These are phyloP conservation scores for Raffaelea arxii DNA, from an alignment of 2,329 filamentous ascomycete species.

Conservation along the genomic window DNA sequence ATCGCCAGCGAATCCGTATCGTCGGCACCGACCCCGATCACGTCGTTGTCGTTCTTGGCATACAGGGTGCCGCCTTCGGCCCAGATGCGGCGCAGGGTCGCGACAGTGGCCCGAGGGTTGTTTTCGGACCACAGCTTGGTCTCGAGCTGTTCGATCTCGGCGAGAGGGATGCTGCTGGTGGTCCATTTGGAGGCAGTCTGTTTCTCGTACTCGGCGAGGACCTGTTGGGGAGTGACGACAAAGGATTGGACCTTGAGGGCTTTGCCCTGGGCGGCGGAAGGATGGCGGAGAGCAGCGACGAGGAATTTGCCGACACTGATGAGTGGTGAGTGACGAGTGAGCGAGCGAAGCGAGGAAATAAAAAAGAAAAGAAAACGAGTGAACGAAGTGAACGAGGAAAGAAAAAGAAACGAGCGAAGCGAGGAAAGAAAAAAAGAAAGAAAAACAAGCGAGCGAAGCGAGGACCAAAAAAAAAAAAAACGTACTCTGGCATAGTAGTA, in stretches of 20 bases:
- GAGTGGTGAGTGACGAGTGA: not conserved
- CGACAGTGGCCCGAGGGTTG: constrained; percentile 39
- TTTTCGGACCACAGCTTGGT: constrained; percentile 45
- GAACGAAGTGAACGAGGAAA: too few relatives aligned
- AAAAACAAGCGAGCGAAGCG: not conserved
- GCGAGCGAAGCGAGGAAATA: not conserved
- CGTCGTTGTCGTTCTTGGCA: constrained; percentile 54
- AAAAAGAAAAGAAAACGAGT: too few relatives aligned
- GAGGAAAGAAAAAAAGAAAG: not conserved
- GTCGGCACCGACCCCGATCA: constrained; percentile 38
- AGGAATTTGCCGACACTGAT: constrained; percentile 51
- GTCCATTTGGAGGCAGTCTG: constrained; percentile 52
- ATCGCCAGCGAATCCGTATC: constrained; percentile 40
- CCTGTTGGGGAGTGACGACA: constrained; percentile 51
- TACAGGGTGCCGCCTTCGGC: constrained; percentile 63
- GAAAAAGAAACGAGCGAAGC: not conserved
- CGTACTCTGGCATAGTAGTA: constrained; percentile 60
- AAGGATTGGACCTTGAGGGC: constrained; percentile 63
- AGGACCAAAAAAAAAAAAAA: not conserved
- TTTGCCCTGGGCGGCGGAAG: constrained; percentile 40
- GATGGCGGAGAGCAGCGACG: constrained; percentile 49
- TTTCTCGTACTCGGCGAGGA: constrained; percentile 57
- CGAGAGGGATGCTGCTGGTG: constrained; percentile 41
- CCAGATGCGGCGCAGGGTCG: constrained; percentile 63
- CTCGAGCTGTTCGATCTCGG: constrained; percentile 46